Evolutionary conservation across 1,139 yeast genomes (phyloP).

Genomic region (Yamadazyma buinensis): DNA sequence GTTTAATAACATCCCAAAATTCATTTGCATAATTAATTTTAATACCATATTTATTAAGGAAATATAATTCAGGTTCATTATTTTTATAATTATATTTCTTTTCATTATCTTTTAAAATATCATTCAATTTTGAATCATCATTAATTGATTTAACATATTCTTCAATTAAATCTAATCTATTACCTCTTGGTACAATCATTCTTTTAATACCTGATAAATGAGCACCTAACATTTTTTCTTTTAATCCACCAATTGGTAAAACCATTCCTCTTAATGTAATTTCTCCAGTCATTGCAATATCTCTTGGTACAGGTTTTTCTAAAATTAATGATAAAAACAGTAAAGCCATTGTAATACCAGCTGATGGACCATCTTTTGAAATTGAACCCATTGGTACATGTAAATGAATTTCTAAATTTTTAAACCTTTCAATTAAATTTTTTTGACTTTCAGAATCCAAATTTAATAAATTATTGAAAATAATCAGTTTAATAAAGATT

Average conservation of each 20-base stretch:
- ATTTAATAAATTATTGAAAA: constrained; percentile 32
- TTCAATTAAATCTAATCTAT: constrained; percentile 68
- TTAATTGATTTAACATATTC: constrained; percentile 40
- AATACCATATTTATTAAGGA: constrained; percentile 50
- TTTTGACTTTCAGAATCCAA: constrained; percentile 20
- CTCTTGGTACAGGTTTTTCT: constrained; percentile 61
- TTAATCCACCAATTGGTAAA: constrained; percentile 85
- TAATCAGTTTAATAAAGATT: constrained; percentile 65
- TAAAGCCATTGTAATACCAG: constrained; percentile 87
- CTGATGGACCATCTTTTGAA: constrained; percentile 91
- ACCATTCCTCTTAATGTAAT: constrained; percentile 83
- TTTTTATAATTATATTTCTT: constrained; percentile 22
- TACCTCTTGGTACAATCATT: constrained; percentile 66
- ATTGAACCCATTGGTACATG: constrained; percentile 91
- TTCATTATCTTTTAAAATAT: constrained; percentile 36
- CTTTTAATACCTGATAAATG: constrained; percentile 61
- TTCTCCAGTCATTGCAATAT: constrained; percentile 92
- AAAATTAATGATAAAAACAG: constrained; percentile 71
- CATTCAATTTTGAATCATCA: constrained; percentile 29
- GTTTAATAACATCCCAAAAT: constrained; percentile 69
- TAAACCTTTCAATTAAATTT: constrained; percentile 39
- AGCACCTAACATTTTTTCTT: constrained; percentile 83
- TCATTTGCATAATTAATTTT: constrained; percentile 64
- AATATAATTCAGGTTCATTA: constrained; percentile 45
- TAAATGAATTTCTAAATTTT: constrained; percentile 63